Conservation (phyloP, 176 grass and related monocot species). For the Triticum turgidum region DNA sequence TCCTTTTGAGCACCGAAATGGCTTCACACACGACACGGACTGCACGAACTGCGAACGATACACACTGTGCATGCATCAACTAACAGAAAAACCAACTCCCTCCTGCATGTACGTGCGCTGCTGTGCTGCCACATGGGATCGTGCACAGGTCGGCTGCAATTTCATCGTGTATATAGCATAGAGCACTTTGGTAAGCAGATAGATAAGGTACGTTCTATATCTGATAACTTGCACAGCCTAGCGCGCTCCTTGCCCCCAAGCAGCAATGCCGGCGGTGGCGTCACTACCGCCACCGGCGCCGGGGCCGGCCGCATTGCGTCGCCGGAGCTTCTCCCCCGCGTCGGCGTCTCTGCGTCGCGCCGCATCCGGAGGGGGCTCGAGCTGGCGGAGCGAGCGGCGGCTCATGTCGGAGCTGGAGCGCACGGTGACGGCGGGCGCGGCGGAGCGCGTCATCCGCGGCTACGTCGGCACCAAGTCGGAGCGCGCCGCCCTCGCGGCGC, state of each 20-base stretch:
- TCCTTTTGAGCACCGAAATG: no score
- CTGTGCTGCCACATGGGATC: no score
- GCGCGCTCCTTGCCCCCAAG: background rate
- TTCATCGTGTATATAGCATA: no score
- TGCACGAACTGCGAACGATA: no score
- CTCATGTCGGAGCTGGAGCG: conserved; percentile 71
- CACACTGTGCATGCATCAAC: no score
- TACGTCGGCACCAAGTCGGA: conserved; percentile 77
- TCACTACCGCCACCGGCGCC: conserved; percentile 3
- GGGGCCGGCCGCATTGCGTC: background rate
- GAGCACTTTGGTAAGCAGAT: background rate
- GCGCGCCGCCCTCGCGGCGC: conserved; percentile 69
- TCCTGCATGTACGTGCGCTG: no score
- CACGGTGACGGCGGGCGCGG: conserved; percentile 53
- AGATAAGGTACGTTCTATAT: background rate
- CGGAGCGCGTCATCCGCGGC: conserved; percentile 67
- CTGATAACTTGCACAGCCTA: background rate
- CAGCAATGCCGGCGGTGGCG: conserved; percentile 37
- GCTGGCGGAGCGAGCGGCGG: conserved; percentile 62
- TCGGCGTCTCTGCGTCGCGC: conserved; percentile 28
- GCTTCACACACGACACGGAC: no score
- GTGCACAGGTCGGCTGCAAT: no score
- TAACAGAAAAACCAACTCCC: no score
- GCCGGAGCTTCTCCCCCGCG: conserved; percentile 2
- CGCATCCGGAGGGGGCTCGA: conserved; percentile 38